These are phyloP conservation scores for Podospora sp. DNA, from an alignment of 495 filamentous ascomycete genomes.

Conservation along the genomic window DNA sequence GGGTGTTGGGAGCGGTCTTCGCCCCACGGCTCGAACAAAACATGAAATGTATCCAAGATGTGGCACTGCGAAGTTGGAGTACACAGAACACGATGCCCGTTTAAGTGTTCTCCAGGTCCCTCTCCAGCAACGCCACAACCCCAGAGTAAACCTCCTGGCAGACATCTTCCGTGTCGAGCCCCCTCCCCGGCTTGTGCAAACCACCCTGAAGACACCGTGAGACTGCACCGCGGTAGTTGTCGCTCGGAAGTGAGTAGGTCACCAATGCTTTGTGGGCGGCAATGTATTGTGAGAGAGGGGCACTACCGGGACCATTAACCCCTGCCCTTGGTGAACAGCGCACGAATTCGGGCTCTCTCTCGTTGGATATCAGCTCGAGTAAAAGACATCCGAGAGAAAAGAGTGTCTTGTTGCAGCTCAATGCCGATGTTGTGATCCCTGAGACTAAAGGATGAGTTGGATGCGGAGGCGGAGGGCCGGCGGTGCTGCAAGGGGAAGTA, in stretches of 20 bases:
- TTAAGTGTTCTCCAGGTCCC: constrained; percentile 2
- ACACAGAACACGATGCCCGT: too few relatives aligned
- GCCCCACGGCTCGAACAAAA: too few relatives aligned
- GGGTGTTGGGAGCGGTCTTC: too few relatives aligned
- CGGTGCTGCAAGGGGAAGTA: not conserved
- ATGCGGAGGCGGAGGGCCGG: not conserved
- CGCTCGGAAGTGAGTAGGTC: not conserved
- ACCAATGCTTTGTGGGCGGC: not conserved
- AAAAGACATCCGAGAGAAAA: not conserved
- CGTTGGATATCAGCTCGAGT: not conserved
- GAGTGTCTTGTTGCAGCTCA: constrained; percentile 1
- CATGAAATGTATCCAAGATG: too few relatives aligned
- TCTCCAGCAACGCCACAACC: constrained; percentile 3
- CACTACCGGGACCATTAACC: not conserved
- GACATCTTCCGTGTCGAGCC: not conserved
- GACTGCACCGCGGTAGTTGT: constrained; percentile 5
- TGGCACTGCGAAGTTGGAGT: too few relatives aligned
- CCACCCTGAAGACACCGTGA: not conserved
- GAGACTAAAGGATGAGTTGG: not conserved
- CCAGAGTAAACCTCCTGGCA: constrained; percentile 3
- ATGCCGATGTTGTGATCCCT: not conserved
- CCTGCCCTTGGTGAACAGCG: not conserved
- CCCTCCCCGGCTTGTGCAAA: not conserved
- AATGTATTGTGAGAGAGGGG: not conserved
- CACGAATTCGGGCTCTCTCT: not conserved